A percentile compares a stretch with the other conserved stretches of the same genome.
Evolutionary conservation across 306 rosid genomes (phyloP).

Genomic region (Castanea mollissima): DNA sequence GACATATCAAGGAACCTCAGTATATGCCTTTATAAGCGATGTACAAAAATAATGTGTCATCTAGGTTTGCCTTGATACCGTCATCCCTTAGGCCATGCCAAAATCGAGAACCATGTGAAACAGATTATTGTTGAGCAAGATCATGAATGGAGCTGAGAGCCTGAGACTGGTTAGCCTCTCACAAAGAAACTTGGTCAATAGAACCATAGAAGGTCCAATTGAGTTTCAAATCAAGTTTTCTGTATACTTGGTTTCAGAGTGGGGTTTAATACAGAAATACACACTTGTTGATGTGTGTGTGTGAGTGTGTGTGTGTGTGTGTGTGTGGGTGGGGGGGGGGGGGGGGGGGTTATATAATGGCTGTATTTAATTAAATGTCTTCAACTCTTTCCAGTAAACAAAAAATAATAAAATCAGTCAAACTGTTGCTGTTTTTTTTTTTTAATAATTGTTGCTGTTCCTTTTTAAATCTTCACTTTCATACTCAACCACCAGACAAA

Average conservation of each 20-base stretch:
- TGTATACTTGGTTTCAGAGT: background rate
- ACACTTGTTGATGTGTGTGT: too few relatives aligned
- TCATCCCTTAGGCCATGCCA: background rate
- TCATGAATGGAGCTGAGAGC: background rate
- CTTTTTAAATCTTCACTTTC: background rate
- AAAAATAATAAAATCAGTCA: background rate
- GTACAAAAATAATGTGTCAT: background rate
- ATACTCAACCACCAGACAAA: conserved; percentile 11
- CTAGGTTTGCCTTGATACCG: background rate
- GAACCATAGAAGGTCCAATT: background rate
- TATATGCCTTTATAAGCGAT: too few relatives aligned
- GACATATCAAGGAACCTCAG: background rate
- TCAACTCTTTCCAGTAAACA: too few relatives aligned
- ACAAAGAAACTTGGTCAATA: background rate
- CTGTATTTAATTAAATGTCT: background rate
- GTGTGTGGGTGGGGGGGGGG: background rate
- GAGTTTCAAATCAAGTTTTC: background rate
- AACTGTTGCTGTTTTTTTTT: background rate
- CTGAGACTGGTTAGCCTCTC: background rate
- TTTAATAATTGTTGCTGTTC: background rate
- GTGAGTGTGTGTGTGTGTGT: too few relatives aligned
- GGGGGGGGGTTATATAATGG: background rate
- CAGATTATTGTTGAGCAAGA: background rate
- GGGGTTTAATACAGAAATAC: background rate
- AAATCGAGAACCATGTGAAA: background rate